These are phyloP conservation scores for Magnaporthiopsis poae DNA, from an alignment of 2,329 filamentous ascomycete species.

Conservation along the genomic window DNA sequence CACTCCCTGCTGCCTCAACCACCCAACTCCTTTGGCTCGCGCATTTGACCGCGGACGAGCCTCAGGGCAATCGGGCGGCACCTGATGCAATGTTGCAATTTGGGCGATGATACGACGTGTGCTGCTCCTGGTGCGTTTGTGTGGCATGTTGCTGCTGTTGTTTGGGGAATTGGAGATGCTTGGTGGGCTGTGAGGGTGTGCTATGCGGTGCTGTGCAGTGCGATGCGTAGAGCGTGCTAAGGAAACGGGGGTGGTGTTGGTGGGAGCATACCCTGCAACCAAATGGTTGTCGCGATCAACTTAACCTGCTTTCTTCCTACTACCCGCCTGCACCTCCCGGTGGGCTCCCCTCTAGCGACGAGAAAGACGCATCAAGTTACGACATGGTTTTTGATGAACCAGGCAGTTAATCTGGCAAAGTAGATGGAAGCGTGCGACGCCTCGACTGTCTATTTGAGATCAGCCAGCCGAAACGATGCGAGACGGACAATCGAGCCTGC, in stretches of 20 bases:
- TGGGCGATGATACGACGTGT: not conserved
- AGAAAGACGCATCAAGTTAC: conserved; percentile 8
- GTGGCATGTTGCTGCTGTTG: not conserved
- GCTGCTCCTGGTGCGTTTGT: not conserved
- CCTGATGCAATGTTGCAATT: conserved; percentile 3
- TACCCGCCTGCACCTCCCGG: not conserved
- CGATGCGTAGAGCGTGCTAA: not conserved
- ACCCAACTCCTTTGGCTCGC: not conserved
- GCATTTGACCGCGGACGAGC: conserved; percentile 5
- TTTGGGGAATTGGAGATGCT: not conserved
- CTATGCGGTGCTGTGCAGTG: not conserved
- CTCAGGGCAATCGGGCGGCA: not conserved
- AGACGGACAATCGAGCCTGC: not conserved
- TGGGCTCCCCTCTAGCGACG: conserved; percentile 1
- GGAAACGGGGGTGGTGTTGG: not conserved
- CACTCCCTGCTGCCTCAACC: not conserved
- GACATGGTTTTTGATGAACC: conserved; percentile 8
- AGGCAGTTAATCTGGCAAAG: conserved; percentile 6
- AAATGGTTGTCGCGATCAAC: not conserved
- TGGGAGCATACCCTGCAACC: conserved; percentile 2
- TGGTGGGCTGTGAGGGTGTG: not conserved
- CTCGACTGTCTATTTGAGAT: conserved; percentile 2
- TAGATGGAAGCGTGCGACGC: conserved; percentile 1
- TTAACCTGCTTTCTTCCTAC: conserved; percentile 2
- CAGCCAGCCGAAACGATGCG: not conserved